Evolutionary conservation across 345 rosid species (phyloP), one percentile per base, ranked within the genome.

Genomic region (Brassica incana): DNA sequence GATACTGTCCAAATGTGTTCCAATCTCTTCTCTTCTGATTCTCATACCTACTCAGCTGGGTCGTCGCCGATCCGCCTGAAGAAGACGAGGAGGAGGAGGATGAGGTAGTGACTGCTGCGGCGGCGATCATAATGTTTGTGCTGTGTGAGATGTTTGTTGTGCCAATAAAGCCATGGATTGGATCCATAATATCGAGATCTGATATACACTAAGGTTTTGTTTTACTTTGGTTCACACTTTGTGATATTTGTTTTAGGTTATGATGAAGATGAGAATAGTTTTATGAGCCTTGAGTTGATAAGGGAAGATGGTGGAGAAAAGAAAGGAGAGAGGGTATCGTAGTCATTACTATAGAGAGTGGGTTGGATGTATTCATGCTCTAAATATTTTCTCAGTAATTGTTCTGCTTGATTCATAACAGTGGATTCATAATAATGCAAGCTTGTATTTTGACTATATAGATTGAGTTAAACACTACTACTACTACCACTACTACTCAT

Each of bases 21-120:
- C 98, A 94, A 82, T 94, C 98, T 60, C 98, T 84, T 65, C 98
- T 86, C 87, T 94, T 94, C 72, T 94, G 98, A 86, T 92, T 94
- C 90, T 94, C 98, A 15, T 94, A 94, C 76, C 98, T 89, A 79
- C 97, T 91, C 8, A 88, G 87, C 82, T 82, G 84, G 36, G 92
- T 89, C 9, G 97, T 43, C 1, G 87, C 62, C 5, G 89, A 75
- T 35, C 87, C 73, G 0, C 89, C 69, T 6, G 90, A 62, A 25
- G 91, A 77, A 5, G 90, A 69, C 0, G 88, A 78, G 20, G 91
- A 77, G 5, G 90, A 69, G 0, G 88, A 78, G 0, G 88, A 52
- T 0, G 90, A 74, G 15, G 78, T 14, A 50, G 82, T 63, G 58
- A 75, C 33, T 45, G 82, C 18, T 40, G 78, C 82, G 10, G 69